phyloP scores from a whole-genome alignment of 2,329 filamentous ascomycete genomes.

The Cordyceps javanica region DNA sequence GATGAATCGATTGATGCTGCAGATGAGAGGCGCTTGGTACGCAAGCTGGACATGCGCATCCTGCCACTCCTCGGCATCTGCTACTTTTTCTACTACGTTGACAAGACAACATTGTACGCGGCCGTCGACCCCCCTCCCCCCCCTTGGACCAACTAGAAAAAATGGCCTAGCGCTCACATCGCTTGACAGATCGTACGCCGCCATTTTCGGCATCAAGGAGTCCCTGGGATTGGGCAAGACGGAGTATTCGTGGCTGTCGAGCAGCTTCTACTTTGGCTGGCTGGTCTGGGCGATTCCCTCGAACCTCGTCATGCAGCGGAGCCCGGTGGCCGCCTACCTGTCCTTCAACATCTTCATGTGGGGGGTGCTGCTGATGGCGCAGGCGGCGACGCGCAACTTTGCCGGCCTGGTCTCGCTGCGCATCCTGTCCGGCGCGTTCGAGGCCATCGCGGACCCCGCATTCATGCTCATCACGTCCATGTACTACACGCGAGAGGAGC shows the following conservation, averaged over 20 bases:
- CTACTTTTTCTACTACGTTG: constrained; percentile 35
- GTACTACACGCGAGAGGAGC: constrained; percentile 58
- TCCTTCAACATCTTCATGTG: constrained; percentile 49
- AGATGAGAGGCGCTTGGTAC: constrained; percentile 26
- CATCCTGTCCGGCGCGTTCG: constrained; percentile 58
- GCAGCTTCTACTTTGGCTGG: constrained; percentile 33
- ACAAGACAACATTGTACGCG: constrained; percentile 43
- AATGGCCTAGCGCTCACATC: not conserved
- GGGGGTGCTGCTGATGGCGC: constrained; percentile 40
- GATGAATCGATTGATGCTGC: constrained; percentile 31
- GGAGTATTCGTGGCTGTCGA: constrained; percentile 44
- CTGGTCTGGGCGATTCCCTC: constrained; percentile 30
- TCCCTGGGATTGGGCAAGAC: constrained; percentile 51
- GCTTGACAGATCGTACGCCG: constrained; percentile 46
- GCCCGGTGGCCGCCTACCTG: constrained; percentile 31
- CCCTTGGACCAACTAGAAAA: too few relatives aligned
- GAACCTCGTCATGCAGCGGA: constrained; percentile 27
- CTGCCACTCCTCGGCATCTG: constrained; percentile 32
- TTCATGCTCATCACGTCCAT: constrained; percentile 61
- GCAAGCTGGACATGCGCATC: constrained; percentile 33
- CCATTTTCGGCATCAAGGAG: constrained; percentile 57
- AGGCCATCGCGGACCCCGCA: constrained; percentile 42
- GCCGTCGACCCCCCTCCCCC: not conserved
- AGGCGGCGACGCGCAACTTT: constrained; percentile 53
- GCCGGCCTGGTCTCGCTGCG: constrained; percentile 47